Percentiles rank a stretch among this genome's conserved stretches.
These are phyloP conservation scores for Fusarium beomiforme DNA, from an alignment of 2,329 filamentous ascomycete genomes.

Conservation along the genomic window DNA sequence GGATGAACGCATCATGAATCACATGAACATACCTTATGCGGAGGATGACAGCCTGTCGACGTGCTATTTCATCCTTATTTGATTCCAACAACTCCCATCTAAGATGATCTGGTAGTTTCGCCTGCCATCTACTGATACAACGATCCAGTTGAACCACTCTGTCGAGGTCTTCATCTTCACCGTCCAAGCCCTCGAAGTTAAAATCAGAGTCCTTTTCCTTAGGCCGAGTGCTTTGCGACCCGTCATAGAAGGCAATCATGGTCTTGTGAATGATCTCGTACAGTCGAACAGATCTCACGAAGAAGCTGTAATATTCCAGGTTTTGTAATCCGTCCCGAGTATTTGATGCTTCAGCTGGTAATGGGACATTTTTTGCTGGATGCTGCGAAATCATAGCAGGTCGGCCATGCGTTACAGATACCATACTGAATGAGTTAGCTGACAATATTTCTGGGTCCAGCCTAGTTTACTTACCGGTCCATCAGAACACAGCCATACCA, in stretches of 20 bases:
- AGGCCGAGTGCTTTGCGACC: not conserved
- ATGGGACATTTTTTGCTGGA: slow-evolving; percentile 41
- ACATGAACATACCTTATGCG: slow-evolving; percentile 44
- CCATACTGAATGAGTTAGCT: slow-evolving; percentile 42
- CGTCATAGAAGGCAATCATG: slow-evolving; percentile 44
- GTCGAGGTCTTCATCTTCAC: slow-evolving; percentile 43
- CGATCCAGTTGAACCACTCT: slow-evolving; percentile 47
- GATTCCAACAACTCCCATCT: slow-evolving; percentile 27
- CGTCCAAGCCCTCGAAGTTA: not conserved
- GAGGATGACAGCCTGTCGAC: slow-evolving; percentile 48
- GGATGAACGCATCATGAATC: not conserved
- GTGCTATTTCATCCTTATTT: slow-evolving; percentile 39
- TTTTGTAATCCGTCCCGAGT: not conserved
- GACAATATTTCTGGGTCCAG: rapidly evolving
- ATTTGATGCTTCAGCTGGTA: slow-evolving; percentile 29
- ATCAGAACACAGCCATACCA: slow-evolving; percentile 53
- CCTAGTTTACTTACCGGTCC: slow-evolving; percentile 45
- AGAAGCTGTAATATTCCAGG: slow-evolving; percentile 42
- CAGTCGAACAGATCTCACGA: slow-evolving; percentile 48
- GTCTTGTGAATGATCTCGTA: slow-evolving; percentile 52
- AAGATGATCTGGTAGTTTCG: slow-evolving; percentile 41
- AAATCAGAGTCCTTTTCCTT: not conserved
- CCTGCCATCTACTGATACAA: slow-evolving; percentile 47
- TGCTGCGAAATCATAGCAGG: slow-evolving; percentile 49
- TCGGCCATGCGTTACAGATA: slow-evolving; percentile 49